Evolutionary conservation across 192 early-diverging fungal species (phyloP).

Genomic region (Gaertneriomyces sp.): DNA sequence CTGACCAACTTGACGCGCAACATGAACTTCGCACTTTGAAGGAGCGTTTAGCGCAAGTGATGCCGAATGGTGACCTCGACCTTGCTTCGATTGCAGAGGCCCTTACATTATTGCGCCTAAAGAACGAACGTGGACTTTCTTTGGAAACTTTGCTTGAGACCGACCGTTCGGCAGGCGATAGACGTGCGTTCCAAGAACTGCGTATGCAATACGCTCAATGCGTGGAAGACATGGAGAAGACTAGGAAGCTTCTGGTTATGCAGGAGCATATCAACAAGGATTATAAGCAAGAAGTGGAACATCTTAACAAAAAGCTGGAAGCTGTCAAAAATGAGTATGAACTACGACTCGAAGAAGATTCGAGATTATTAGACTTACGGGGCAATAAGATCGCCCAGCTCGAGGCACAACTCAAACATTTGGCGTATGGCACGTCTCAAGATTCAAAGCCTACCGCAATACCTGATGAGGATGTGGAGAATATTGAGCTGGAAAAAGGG

Average conservation of each 20-base stretch:
- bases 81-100: slow-evolving; percentile 53
- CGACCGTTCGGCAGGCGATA: background rate
- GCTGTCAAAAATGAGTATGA: slow-evolving; percentile 58
- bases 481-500: slow-evolving; percentile 45
- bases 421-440: slow-evolving; percentile 41
- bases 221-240: slow-evolving; percentile 53
- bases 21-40: slow-evolving; percentile 37
- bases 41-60: slow-evolving; percentile 30
- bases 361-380: slow-evolving; percentile 46
- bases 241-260: slow-evolving; percentile 44
- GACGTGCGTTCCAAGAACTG: slow-evolving; percentile 48
- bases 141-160: background rate
- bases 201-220: slow-evolving; percentile 51
- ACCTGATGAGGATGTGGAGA: slow-evolving; percentile 31
- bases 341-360: slow-evolving; percentile 52
- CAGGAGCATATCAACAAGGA: slow-evolving; percentile 59
- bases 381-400: slow-evolving; percentile 48
- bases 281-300: slow-evolving; percentile 48
- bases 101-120: slow-evolving; percentile 39
- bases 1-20: slow-evolving; percentile 33
- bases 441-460: slow-evolving; percentile 11
- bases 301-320: slow-evolving; percentile 44
- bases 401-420: slow-evolving; percentile 49
- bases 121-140: slow-evolving; percentile 41
- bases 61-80: slow-evolving; percentile 39